A percentile compares a stretch with the other conserved stretches of the same genome.
These are phyloP conservation scores for Triticum turgidum DNA, from an alignment of 176 grass and related monocot species.

Conservation along the genomic window DNA sequence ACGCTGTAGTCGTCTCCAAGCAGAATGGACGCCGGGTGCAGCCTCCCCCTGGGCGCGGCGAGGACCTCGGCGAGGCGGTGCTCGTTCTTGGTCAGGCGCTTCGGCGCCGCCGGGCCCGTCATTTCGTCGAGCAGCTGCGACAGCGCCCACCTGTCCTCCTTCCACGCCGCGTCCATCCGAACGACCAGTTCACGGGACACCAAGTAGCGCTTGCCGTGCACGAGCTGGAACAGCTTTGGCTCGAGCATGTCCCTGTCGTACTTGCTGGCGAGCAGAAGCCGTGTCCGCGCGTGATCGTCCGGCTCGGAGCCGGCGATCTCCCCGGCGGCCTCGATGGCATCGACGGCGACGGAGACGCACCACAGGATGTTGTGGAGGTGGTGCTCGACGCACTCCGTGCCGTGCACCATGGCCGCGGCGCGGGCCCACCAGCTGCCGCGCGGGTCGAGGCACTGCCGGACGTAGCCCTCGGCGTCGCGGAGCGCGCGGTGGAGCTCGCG, in stretches of 20 bases:
- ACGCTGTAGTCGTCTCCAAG: constrained; percentile 65
- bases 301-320: constrained; percentile 56
- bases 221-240: constrained; percentile 63
- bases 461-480: constrained; percentile 70
- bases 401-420: constrained; percentile 44
- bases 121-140: constrained; percentile 69
- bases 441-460: constrained; percentile 66
- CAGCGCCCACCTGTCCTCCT: constrained; percentile 79
- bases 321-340: constrained; percentile 63
- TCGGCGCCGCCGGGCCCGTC: constrained; percentile 27
- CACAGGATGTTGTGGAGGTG: constrained; percentile 71
- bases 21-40: constrained; percentile 56
- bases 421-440: constrained; percentile 78
- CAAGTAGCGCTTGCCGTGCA: constrained; percentile 56
- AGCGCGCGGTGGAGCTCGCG: constrained; percentile 79
- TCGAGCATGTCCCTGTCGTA: constrained; percentile 75
- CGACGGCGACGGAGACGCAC: constrained; percentile 75
- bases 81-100: constrained; percentile 56
- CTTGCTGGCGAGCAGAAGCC: constrained; percentile 55
- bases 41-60: constrained; percentile 48
- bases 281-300: constrained; percentile 46
- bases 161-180: constrained; percentile 68
- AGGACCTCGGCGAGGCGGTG: constrained; percentile 67
- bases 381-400: constrained; percentile 73
- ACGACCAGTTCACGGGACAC: constrained; percentile 42